Evolutionary conservation across 1,139 yeast genomes (phyloP).

Genomic region (Hanseniaspora uvarum): DNA sequence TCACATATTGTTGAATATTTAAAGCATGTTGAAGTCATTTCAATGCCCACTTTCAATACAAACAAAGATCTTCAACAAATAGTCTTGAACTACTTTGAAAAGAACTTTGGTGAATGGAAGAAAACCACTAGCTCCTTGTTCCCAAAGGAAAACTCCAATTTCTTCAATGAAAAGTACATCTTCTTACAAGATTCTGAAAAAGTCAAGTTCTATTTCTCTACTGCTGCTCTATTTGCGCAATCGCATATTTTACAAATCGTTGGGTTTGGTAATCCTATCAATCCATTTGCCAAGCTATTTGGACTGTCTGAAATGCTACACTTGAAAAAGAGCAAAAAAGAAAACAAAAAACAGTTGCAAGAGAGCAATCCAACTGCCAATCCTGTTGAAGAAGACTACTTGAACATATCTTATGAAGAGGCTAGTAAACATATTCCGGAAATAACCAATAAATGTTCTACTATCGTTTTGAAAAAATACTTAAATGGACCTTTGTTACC

Average conservation of each 20-base stretch:
- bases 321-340: constrained; percentile 63
- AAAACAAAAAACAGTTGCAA: constrained; percentile 36
- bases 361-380: constrained; percentile 22
- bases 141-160: constrained; percentile 31
- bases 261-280: constrained; percentile 65
- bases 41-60: constrained; percentile 37
- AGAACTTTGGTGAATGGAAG: constrained; percentile 54
- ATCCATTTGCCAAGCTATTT: constrained; percentile 65
- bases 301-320: constrained; percentile 60
- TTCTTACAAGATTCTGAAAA: constrained; percentile 43
- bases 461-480: constrained; percentile 55
- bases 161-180: constrained; percentile 43
- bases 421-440: constrained; percentile 26
- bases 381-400: constrained; percentile 17
- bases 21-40: constrained; percentile 32
- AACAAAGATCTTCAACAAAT: constrained; percentile 48
- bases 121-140: constrained; percentile 37
- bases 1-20: constrained; percentile 30
- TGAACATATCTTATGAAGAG: not conserved
- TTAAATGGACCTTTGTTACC: constrained; percentile 61
- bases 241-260: constrained; percentile 63
- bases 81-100: constrained; percentile 58
- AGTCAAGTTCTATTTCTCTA: constrained; percentile 63
- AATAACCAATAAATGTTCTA: constrained; percentile 55
- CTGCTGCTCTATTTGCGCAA: constrained; percentile 63